phyloP scores from a whole-genome alignment of 1,139 yeast genomes.

The Blastobotrys persicus region DNA sequence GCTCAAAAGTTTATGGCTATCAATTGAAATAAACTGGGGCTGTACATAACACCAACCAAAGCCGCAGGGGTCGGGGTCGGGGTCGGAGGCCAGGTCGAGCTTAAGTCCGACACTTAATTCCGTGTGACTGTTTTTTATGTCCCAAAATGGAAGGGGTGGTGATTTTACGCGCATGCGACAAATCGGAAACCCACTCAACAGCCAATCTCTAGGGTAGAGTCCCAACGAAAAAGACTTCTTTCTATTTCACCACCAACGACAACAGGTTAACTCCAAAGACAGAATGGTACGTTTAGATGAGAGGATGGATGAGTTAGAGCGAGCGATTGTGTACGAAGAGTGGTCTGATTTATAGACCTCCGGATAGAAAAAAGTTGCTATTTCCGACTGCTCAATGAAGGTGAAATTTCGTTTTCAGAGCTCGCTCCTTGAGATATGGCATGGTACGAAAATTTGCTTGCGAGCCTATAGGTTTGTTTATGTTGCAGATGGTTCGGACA shows the following conservation, averaged over 20 bases:
- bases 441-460: too few species aligned
- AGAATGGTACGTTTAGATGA: constrained; percentile 1
- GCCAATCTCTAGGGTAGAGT: constrained; percentile 1
- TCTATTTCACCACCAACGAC: background rate
- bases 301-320: background rate
- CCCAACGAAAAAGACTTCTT: constrained; percentile 2
- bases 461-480: background rate
- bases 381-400: background rate
- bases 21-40: too few species aligned
- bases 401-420: background rate
- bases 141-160: background rate
- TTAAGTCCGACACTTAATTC: background rate
- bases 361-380: background rate
- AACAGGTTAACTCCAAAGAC: constrained; percentile 6
- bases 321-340: background rate
- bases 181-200: constrained; percentile 1
- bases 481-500: too few species aligned
- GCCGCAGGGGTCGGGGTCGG: too few species aligned
- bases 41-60: too few species aligned
- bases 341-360: background rate
- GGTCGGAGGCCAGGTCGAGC: too few species aligned
- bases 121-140: constrained; percentile 2
- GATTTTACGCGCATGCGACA: background rate
- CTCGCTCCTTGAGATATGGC: too few species aligned
- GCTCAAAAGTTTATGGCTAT: too few species aligned